phyloP scores from a whole-genome alignment of 805 yeast genomes.

The Suhomyces emberorum region DNA sequence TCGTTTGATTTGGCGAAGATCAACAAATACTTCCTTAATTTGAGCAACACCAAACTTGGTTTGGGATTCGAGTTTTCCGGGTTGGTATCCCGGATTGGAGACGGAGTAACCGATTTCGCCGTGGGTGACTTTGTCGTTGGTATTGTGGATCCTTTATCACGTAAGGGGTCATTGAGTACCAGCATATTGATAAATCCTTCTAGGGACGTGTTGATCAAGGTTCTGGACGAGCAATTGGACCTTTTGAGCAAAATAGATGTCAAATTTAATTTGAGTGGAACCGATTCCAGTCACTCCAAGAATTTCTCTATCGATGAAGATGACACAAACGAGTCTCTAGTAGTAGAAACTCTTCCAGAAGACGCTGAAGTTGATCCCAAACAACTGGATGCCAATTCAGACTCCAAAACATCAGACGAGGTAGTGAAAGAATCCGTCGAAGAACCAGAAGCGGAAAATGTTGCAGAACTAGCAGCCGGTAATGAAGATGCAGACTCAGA shows the following conservation, averaged over 20 bases:
- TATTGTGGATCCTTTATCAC: constrained; percentile 46
- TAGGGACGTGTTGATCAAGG: constrained; percentile 38
- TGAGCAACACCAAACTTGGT: constrained; percentile 55
- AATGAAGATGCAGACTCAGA: neutral
- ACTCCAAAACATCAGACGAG: neutral
- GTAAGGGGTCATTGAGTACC: constrained; percentile 57
- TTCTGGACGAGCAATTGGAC: constrained; percentile 22
- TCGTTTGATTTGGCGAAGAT: constrained; percentile 64
- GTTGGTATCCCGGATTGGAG: constrained; percentile 53
- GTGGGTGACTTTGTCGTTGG: constrained; percentile 71
- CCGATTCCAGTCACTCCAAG: neutral
- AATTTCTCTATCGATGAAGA: constrained; percentile 1
- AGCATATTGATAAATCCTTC: constrained; percentile 53
- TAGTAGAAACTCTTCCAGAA: constrained; percentile 3
- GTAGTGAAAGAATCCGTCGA: constrained; percentile 1
- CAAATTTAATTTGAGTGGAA: constrained; percentile 13
- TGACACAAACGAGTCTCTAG: constrained; percentile 12
- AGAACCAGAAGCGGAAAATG: neutral
- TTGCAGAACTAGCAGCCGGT: neutral
- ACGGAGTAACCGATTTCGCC: constrained; percentile 32
- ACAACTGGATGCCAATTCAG: neutral
- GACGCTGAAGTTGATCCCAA: constrained; percentile 1
- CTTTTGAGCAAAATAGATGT: constrained; percentile 22
- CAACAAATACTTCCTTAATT: constrained; percentile 50
- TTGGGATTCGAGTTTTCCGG: constrained; percentile 74